phyloP scores from a whole-genome alignment of 179 eudicot genomes.

The Gypsophila paniculata region DNA sequence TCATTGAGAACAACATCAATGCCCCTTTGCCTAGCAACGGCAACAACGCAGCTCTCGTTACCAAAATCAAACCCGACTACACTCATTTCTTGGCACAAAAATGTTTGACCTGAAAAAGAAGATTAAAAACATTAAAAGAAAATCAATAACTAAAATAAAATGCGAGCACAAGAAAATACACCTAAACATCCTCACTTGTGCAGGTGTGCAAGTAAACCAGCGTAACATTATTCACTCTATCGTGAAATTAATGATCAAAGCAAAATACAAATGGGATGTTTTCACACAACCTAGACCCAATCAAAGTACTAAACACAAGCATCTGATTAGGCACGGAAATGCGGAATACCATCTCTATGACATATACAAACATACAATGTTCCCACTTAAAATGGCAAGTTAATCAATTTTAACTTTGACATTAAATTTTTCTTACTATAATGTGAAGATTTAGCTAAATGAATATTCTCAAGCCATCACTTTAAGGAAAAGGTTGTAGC shows the following conservation, averaged over 20 bases:
- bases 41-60: conserved; percentile 83
- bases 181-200: not conserved
- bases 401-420: not conserved
- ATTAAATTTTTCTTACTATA: not conserved
- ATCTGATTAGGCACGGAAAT: not conserved
- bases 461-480: not conserved
- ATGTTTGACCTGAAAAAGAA: conserved; percentile 12
- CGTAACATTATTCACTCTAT: not conserved
- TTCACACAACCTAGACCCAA: not conserved
- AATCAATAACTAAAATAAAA: not conserved
- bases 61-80: conserved; percentile 95
- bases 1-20: conserved; percentile 94
- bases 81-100: conserved; percentile 49
- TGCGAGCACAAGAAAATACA: not conserved
- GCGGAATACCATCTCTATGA: not conserved
- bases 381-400: not conserved
- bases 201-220: not conserved
- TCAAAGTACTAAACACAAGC: not conserved
- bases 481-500: no score
- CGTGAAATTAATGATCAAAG: not conserved
- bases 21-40: conserved; percentile 90
- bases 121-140: not conserved
- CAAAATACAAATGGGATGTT: not conserved
- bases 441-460: not conserved
- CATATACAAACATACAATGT: no score